A percentile compares a stretch with the other conserved stretches of the same genome.
Evolutionary conservation across 2,329 filamentous ascomycete genomes (phyloP).

Genomic region (Exophiala viscosa): DNA sequence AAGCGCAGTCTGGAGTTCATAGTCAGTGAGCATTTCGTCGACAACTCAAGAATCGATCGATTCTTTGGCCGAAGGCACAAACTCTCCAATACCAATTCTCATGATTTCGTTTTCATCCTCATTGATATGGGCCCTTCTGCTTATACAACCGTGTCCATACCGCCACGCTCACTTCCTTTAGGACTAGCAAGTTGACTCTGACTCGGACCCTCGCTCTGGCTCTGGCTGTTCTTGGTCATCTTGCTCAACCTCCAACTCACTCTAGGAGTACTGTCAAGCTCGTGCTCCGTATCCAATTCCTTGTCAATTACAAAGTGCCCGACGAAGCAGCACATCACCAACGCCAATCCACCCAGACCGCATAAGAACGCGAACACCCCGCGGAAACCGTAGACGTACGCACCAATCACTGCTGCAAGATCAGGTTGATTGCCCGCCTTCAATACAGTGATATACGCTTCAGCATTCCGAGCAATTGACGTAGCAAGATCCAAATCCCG

Average conservation of each 20-base stretch:
- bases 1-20: too few relatives aligned
- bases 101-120: too few relatives aligned
- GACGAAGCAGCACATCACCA: slow-evolving; percentile 15
- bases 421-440: not conserved
- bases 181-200: not conserved
- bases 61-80: too few relatives aligned
- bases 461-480: slow-evolving; percentile 15
- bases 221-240: not conserved
- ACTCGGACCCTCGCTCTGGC: not conserved
- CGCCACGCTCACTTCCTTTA: not conserved
- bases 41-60: too few relatives aligned
- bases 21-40: too few relatives aligned
- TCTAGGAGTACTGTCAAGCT: not conserved
- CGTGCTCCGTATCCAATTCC: slow-evolving; percentile 17
- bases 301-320: slow-evolving; percentile 19
- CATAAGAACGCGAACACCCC: slow-evolving; percentile 20
- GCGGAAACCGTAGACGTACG: slow-evolving; percentile 17
- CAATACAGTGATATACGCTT: slow-evolving; percentile 15
- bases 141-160: not conserved
- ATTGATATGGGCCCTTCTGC: not conserved
- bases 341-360: slow-evolving; percentile 9
- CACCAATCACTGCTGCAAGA: slow-evolving; percentile 3
- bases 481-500: slow-evolving; percentile 10
- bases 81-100: too few relatives aligned
- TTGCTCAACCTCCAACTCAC: not conserved